Base-by-base conservation (phyloP, 2,329 filamentous ascomycete species). In the Talaromyces sp. region DNA sequence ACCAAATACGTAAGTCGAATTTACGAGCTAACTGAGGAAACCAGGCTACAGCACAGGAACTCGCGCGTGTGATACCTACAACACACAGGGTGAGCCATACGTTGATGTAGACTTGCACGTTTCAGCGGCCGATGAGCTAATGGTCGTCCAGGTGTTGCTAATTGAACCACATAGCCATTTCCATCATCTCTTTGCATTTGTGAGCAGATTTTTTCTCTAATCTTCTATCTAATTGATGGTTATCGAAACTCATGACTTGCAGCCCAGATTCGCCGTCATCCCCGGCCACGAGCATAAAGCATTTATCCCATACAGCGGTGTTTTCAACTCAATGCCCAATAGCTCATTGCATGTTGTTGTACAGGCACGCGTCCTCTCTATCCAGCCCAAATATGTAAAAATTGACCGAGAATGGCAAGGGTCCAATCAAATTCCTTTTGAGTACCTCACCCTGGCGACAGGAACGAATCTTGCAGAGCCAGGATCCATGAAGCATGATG, bases 221-320 rank as follows among this genome's bases (percentile, higher is more conserved):
- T 17, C 13, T 17, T 35, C 17, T 22, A 17, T 19, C 8, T 31
- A 13, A 33, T 39, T 8, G 31, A 19, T 17, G 41, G 41, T 11
- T 19, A 19, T 37, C n/a, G 37, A 47, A 22, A 50, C 63, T 52
- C 35, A 64, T 27, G 3, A 31, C 10, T 41, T 45, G 11, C 43
- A 77, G 74, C 73, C 74, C 61, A 73, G 73, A 2, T 77, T 77
- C 61, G 73, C 75, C 2, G 71, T 77, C 10, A 67, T 75, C 15
- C 69, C 75, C 0, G 73, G 73, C 8, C 74, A 78, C 33, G 75
- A 77, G 59, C 75, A 77, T 41, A 77, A 77, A 65, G 74, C 75
- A 0, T 77, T 77, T 62, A 73, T 77, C 56, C 74, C 73, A 4
- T 76, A 78, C 67, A 74, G 63, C 25, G 70, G 69, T 1, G 66